These are phyloP conservation scores for Neofusicoccum ribis DNA, from an alignment of 2,329 filamentous ascomycete genomes.

Conservation along the genomic window DNA sequence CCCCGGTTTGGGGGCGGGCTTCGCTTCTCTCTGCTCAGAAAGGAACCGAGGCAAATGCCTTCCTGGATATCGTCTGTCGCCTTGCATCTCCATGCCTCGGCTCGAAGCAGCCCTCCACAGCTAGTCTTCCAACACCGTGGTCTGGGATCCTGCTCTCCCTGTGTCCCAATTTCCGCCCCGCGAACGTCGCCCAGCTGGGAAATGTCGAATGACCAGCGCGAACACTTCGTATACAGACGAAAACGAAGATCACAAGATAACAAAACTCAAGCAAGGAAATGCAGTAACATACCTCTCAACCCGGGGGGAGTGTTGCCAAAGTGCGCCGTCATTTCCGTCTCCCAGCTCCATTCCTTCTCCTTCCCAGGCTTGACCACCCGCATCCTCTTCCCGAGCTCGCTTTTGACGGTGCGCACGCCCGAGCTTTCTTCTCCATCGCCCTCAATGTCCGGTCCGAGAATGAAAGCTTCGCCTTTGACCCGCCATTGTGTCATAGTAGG, in stretches of 20 bases:
- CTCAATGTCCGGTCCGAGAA: constrained; percentile 71
- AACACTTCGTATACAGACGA: neutral
- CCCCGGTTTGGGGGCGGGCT: constrained; percentile 4
- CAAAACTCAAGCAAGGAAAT: neutral
- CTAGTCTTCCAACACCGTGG: neutral
- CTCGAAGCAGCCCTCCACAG: neutral
- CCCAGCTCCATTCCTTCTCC: constrained; percentile 70
- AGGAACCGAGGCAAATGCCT: neutral
- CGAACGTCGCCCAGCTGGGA: neutral
- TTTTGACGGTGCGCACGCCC: constrained; percentile 60
- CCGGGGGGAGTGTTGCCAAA: constrained; percentile 85
- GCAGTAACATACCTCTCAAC: constrained; percentile 63
- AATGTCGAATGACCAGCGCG: neutral
- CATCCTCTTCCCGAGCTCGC: constrained; percentile 64
- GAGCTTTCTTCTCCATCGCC: constrained; percentile 52
- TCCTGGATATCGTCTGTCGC: neutral
- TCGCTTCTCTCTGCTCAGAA: neutral
- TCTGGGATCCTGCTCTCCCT: neutral
- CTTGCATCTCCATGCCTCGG: constrained; percentile 7
- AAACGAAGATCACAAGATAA: neutral
- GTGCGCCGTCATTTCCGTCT: constrained; percentile 75
- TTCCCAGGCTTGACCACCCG: constrained; percentile 50
- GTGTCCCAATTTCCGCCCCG: neutral
- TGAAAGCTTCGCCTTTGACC: constrained; percentile 71
- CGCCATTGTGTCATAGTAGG: constrained; percentile 79